A percentile compares a stretch with the other conserved stretches of the same genome.
These are phyloP conservation scores for Biscogniauxia sp. DNA, from an alignment of 2,329 filamentous ascomycete species.

Conservation along the genomic window DNA sequence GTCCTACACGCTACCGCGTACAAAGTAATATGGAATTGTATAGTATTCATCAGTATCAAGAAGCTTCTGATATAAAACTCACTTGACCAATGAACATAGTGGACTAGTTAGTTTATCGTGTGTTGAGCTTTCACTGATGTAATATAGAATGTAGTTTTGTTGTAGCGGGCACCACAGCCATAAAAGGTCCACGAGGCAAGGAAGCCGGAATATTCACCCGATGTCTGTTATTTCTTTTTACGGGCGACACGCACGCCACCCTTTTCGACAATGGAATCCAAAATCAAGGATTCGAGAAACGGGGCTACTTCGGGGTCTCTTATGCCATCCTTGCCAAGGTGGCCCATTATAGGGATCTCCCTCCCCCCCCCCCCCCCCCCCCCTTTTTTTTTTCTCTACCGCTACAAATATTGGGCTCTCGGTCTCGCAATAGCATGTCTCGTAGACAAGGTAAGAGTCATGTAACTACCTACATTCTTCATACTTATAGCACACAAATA, in stretches of 20 bases:
- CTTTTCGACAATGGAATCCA: conserved; percentile 3
- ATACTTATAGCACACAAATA: background rate
- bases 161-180: background rate
- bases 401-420: background rate
- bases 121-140: no score
- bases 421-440: background rate
- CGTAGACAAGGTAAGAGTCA: background rate
- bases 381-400: background rate
- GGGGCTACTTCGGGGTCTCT: conserved; percentile 26
- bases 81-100: no score
- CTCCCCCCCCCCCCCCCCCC: no score
- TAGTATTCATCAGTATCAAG: no score
- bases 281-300: conserved; percentile 15
- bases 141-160: no score
- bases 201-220: background rate
- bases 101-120: no score
- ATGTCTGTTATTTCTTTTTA: background rate
- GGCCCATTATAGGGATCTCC: background rate
- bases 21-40: no score
- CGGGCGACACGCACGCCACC: background rate
- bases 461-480: background rate
- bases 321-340: conserved; percentile 18
- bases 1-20: no score
- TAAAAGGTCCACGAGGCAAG: background rate
- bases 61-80: no score